Evolutionary conservation across 2,329 filamentous ascomycete genomes (phyloP), one percentile per base, ranked within the genome.

Genomic region (Fusarium nurragi): DNA sequence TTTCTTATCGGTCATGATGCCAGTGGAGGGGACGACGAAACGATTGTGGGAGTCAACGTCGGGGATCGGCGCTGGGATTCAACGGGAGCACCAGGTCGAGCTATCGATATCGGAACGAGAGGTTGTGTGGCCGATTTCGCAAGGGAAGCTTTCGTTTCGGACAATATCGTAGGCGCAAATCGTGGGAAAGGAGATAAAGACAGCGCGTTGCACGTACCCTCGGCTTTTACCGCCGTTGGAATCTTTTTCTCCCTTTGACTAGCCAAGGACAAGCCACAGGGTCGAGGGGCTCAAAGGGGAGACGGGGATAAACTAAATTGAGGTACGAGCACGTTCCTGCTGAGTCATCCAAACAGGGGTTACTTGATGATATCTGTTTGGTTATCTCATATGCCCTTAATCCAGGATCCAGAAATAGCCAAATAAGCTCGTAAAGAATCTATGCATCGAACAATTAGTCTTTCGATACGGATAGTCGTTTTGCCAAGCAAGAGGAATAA

Each of bases 1-100:
- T 85, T 95, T 96, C 77, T 94, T 93, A 83, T 95, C 91, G 74
- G 90, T 85, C 93, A 97, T 97, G 34, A 22, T 71, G 37, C 21
- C 19, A 37, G 37, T n/a, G 26, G 25, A 41, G 36, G 36, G 64
- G 51, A 8, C 10, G 25, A 52, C 28, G 79, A 78, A 67, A 80
- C 44, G 41, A 56, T 56, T 39, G 55, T 48, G 41, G 47, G 32
- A 49, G 48, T 50, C 19, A 34, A 37, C 26, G 39, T 51, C 26
- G 41, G 12, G n/a, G 63, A 67, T 55, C 54, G 64, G 51, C 54
- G 52, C 57, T 66, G 40, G 52, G 54, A 43, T 60, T 54, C 41
- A 49, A 54, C 51, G 51, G 60, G 39, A 59, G 57, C 25, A 45
- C 45, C 40, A 49, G 60, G 48, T 57, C 52, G 26, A 38, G 45